Evolutionary conservation across 2,329 filamentous ascomycete species (phyloP).

Genomic region (Colletotrichum lentis): DNA sequence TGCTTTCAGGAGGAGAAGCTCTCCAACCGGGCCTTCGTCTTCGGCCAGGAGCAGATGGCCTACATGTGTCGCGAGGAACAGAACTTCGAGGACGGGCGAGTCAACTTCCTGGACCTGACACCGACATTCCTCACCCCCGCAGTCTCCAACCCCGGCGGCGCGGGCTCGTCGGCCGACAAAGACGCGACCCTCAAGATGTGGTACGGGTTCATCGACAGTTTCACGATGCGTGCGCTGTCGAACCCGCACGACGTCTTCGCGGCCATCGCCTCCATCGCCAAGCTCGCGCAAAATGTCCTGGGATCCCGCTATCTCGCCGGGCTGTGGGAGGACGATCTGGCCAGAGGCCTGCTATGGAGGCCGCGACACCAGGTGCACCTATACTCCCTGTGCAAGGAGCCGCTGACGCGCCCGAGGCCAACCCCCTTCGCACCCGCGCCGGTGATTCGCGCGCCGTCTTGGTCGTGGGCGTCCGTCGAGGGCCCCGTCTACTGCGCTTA

Average conservation of each 20-base stretch:
- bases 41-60: slow-evolving; percentile 11
- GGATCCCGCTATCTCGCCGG: slow-evolving; percentile 14
- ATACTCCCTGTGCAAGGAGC: not conserved
- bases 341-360: slow-evolving; percentile 24
- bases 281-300: slow-evolving; percentile 11
- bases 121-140: not conserved
- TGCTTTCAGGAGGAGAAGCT: slow-evolving; percentile 25
- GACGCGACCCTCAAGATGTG: slow-evolving; percentile 10
- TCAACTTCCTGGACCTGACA: not conserved
- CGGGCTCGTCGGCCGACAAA: not conserved
- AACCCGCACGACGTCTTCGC: slow-evolving; percentile 28
- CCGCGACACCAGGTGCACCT: slow-evolving; percentile 17
- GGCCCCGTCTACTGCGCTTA: not conserved
- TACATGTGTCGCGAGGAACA: slow-evolving; percentile 5
- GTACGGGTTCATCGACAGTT: slow-evolving; percentile 2
- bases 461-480: slow-evolving; percentile 30
- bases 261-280: slow-evolving; percentile 26
- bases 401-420: slow-evolving; percentile 10
- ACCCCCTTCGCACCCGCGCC: slow-evolving; percentile 11
- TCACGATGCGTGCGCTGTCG: slow-evolving; percentile 12
- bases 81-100: slow-evolving; percentile 10
- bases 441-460: slow-evolving; percentile 20
- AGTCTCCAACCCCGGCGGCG: not conserved
- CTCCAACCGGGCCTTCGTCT: slow-evolving; percentile 7
- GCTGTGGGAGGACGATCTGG: slow-evolving; percentile 20